Base-by-base conservation (phyloP, 352 stramenopile genomes). In the Globisporangium canariense region DNA sequence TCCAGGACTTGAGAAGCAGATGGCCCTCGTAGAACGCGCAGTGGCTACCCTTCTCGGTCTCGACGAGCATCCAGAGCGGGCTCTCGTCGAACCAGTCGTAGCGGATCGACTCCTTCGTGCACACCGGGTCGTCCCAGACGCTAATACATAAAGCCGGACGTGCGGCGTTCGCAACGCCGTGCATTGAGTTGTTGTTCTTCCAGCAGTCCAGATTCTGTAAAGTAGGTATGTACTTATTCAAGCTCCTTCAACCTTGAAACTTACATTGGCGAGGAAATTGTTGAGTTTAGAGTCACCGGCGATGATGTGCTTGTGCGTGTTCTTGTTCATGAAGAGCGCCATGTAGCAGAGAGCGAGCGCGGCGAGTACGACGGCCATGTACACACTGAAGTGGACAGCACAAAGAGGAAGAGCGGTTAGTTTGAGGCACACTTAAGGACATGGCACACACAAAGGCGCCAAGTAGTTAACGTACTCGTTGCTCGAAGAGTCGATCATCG, bases 141-240 rank as follows among this genome's bases (percentile, higher is more conserved):
- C 90, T 93, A 50, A 93, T 78, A 30, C 79, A 89, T 9, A 93
- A 69, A 58, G 89, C 57, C 0, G 84, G 82, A 16, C 81, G 77
- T 36, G 63, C 64, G 45, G 91, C 72, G 34, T 76, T 82, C 25
- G 74, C 53, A 14, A 88, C 61, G 9, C 78, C 66, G 34, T 79
- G 82, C 78, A 91, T 88, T n/a, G 84, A 82, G 69, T 93, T 86
- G 73, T 93, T 93, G 25, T 80, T 43, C 28, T 65, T 53, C 84
- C 84, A 93, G 67, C 25, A 28, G 25, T 28, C 25, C 25, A 28
- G 25, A 28, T 40, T 10, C 1, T 45, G 38, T 1, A 64, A 45
- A 45, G 4, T 45, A 45, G 38, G 38, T 45, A 45, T 18, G 38
- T 45, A 45, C 38, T 45, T 45, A 45, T 45, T 45, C 16, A 45